These are phyloP conservation scores for Lactarius akahatsu DNA, from an alignment of 768 basidiomycete genomes.

Conservation along the genomic window DNA sequence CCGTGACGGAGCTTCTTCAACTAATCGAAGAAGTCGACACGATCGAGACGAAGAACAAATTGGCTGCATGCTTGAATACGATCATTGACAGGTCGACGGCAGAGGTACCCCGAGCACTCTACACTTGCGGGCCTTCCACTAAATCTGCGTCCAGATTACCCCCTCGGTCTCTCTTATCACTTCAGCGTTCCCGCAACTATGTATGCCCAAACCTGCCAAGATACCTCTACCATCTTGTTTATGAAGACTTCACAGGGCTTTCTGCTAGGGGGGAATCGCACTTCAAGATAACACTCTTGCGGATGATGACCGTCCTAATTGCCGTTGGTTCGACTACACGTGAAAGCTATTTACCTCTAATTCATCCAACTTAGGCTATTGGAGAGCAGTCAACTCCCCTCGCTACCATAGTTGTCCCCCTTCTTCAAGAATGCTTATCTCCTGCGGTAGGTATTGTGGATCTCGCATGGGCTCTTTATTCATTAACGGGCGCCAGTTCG, in stretches of 20 bases:
- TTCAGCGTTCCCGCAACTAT: constrained; percentile 66
- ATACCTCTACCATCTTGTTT: constrained; percentile 17
- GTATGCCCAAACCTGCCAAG: constrained; percentile 44
- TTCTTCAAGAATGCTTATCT: constrained; percentile 64
- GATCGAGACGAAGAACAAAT: constrained; percentile 71
- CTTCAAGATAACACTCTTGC: constrained; percentile 69
- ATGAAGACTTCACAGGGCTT: constrained; percentile 51
- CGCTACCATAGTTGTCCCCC: constrained; percentile 54
- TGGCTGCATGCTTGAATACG: constrained; percentile 66
- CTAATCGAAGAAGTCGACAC: constrained; percentile 73
- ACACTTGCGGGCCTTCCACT: not conserved
- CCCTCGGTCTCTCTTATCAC: constrained; percentile 63
- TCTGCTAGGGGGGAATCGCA: constrained; percentile 65
- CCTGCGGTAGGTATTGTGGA: constrained; percentile 42
- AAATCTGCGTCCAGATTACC: constrained; percentile 49
- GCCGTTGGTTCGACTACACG: constrained; percentile 45
- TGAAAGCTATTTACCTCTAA: constrained; percentile 2
- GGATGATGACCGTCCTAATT: constrained; percentile 66
- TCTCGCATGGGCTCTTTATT: not conserved
- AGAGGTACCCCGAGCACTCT: constrained; percentile 34
- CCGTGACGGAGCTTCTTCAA: constrained; percentile 63
- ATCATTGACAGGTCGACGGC: constrained; percentile 55
- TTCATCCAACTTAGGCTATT: constrained; percentile 50
- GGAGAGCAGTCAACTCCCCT: constrained; percentile 60
- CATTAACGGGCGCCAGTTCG: constrained; percentile 43